Evolutionary conservation across 257 asterid species (phyloP), one percentile per base, ranked within the genome.

Genomic region (Solanum sitiens): DNA sequence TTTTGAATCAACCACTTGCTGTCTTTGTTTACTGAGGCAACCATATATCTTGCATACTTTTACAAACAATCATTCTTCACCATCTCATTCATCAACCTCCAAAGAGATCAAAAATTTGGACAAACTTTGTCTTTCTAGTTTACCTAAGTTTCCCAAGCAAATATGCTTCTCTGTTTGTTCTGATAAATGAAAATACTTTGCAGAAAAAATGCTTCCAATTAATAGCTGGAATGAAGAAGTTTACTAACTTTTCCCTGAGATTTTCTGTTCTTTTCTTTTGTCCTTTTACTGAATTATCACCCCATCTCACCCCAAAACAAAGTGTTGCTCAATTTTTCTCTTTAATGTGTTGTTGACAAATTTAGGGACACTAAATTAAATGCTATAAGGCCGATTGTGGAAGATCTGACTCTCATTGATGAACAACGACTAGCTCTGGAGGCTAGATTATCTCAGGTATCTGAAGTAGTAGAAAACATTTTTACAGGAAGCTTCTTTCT

Each of bases 401-500:
- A 93, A 21, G 97, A 94, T 50, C 68, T 95, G 88, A 89, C 89
- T 82, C 85, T 44, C 86, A 86, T 96, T 42, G 98, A 93, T 88
- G 94, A 92, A 87, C 91, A 87, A 86, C 76, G 91, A 70, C 89
- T 72, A 45, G 91, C 92, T 71, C 90, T 93, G 25, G 95, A 96
- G 90, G 90, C 86, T 84, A 93, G 88, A 92, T 91, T 91, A 18
- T 11, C 92, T 76, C 91, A 95, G 98, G 99, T 96, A 87, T 74
- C 83, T 79, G 73, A 40, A 65, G 63, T 84, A n/a, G 42, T 40
- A 39, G 50, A 70, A 61, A 86, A 65, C 83, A 87, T 30, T 59
- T 25, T 85, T 84, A 30, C 85, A 16, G 68, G 42, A 47, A 80
- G 85, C 68, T 47, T 47, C 42, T 80, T 80, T 80, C 27, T 4